A percentile compares a stretch with the other conserved stretches of the same genome.
Conservation (phyloP, 1,284 basidiomycete species). For the Ustilago loliicola region DNA sequence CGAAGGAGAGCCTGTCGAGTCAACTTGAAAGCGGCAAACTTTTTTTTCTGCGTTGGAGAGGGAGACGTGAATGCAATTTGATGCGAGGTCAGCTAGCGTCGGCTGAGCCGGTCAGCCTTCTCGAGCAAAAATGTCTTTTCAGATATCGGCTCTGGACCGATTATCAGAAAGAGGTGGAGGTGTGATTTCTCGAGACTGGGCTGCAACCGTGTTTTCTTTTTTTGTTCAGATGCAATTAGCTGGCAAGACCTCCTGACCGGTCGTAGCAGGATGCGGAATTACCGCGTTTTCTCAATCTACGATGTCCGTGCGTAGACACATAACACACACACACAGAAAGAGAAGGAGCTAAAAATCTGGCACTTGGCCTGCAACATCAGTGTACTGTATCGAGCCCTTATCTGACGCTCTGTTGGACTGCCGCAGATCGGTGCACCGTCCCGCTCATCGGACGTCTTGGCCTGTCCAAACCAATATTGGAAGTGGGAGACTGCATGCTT, state of each 20-base stretch:
- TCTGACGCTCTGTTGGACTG: background rate
- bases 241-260: conserved; percentile 14
- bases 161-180: conserved; percentile 15
- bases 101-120: conserved; percentile 13
- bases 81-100: conserved; percentile 4
- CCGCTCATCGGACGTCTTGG: conserved; percentile 4
- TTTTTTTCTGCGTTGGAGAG: background rate
- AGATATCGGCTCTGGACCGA: conserved; percentile 13
- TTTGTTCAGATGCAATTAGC: background rate
- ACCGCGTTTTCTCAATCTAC: conserved; percentile 34
- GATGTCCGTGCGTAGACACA: conserved; percentile 26
- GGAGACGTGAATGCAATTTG: background rate
- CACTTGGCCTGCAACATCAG: background rate
- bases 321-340: background rate
- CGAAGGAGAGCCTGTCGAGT: background rate
- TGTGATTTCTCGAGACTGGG: background rate
- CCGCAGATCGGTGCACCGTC: conserved; percentile 18
- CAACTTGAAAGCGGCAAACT: conserved; percentile 4
- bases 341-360: conserved; percentile 26
- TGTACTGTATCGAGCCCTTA: background rate
- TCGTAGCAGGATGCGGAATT: conserved; percentile 32
- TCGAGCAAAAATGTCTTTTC: background rate
- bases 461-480: background rate
- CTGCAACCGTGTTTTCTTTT: background rate
- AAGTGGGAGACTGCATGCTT: conserved; percentile 5